These are phyloP conservation scores for Leccinellum albellum DNA, from an alignment of 768 basidiomycete species.

Conservation along the genomic window DNA sequence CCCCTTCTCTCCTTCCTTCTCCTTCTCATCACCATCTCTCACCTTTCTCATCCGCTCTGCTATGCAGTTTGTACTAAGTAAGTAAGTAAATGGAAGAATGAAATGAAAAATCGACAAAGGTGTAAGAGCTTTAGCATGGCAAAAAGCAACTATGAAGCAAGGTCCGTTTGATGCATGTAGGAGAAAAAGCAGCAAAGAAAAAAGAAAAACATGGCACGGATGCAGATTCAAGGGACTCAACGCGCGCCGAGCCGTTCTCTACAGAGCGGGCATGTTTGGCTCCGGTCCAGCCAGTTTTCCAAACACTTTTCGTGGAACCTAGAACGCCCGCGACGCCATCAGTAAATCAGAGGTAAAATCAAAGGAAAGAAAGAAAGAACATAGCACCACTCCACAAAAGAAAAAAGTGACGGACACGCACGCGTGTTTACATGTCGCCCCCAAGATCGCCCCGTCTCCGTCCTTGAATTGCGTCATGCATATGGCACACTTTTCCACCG, in stretches of 20 bases:
- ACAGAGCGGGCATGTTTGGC: conserved; percentile 64
- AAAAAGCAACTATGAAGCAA: neutral
- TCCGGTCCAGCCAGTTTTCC: conserved; percentile 56
- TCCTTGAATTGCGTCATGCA: conserved; percentile 69
- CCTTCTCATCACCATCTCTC: neutral
- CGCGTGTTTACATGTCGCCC: conserved; percentile 58
- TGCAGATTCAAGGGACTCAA: conserved; percentile 2
- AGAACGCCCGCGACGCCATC: neutral
- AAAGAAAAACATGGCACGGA: neutral
- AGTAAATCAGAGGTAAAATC: neutral
- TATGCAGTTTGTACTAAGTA: conserved; percentile 6
- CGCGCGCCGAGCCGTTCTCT: conserved; percentile 41
- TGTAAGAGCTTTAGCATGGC: conserved; percentile 12
- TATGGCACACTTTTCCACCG: conserved; percentile 69
- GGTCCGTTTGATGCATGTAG: neutral
- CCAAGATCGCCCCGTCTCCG: conserved; percentile 52
- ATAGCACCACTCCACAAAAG: neutral
- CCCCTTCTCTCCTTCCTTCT: neutral
- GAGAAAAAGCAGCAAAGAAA: neutral
- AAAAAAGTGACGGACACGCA: conserved; percentile 22
- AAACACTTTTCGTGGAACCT: conserved; percentile 65
- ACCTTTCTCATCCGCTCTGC: neutral
- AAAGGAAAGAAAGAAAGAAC: neutral
- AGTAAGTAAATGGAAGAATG: neutral
- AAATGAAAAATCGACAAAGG: conserved; percentile 1